phyloP scores from a whole-genome alignment of 2,329 filamentous ascomycete species.

The Arthroderma sp. region DNA sequence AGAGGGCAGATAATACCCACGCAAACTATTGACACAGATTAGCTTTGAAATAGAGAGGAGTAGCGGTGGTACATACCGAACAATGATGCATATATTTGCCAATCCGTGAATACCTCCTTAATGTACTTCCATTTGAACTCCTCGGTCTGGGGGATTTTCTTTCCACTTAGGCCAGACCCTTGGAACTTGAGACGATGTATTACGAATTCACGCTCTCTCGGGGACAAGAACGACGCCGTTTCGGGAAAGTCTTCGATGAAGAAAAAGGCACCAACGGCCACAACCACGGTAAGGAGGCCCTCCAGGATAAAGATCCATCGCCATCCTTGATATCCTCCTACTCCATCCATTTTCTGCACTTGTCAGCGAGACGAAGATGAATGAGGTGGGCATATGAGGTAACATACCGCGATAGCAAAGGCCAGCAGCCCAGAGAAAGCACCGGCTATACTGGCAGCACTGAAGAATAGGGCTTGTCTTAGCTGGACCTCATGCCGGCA shows the following conservation, averaged over 20 bases:
- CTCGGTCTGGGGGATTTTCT: slow-evolving; percentile 21
- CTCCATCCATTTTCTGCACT: slow-evolving; percentile 38
- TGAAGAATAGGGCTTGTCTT: slow-evolving; percentile 38
- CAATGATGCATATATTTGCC: slow-evolving; percentile 31
- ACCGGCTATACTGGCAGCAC: slow-evolving; percentile 39
- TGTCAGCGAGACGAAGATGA: background rate
- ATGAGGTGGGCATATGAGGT: slow-evolving; percentile 15
- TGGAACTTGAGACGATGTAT: slow-evolving; percentile 29
- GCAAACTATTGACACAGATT: slow-evolving; percentile 23
- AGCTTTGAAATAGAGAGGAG: background rate
- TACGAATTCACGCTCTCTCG: slow-evolving; percentile 30
- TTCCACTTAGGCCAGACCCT: slow-evolving; percentile 19
- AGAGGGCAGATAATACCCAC: slow-evolving; percentile 34
- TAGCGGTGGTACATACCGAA: slow-evolving; percentile 23
- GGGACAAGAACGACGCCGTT: slow-evolving; percentile 33
- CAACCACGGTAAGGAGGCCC: slow-evolving; percentile 35
- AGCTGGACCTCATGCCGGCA: slow-evolving; percentile 33
- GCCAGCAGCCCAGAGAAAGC: slow-evolving; percentile 43
- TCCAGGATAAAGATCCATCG: slow-evolving; percentile 42
- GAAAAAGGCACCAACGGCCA: slow-evolving; percentile 34
- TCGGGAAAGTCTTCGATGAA: slow-evolving; percentile 38
- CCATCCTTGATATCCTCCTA: slow-evolving; percentile 38
- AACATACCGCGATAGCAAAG: slow-evolving; percentile 36
- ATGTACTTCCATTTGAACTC: slow-evolving; percentile 32
- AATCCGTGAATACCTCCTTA: slow-evolving; percentile 30